Conservation (phyloP, 192 early-diverging fungal genomes). For the Piromyces sp. region DNA sequence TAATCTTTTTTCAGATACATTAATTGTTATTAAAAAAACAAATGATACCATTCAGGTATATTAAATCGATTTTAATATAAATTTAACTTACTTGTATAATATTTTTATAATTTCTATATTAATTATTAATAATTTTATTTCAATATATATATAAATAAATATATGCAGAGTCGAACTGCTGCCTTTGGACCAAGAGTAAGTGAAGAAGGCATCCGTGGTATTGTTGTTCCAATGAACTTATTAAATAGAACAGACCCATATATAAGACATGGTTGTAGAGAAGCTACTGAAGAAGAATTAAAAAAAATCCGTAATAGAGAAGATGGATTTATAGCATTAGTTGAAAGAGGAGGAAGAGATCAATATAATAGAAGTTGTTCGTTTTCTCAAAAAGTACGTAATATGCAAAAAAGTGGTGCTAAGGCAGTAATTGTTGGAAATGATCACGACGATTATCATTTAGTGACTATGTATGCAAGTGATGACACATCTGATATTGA, state of each 20-base stretch:
- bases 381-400: conserved; percentile 77
- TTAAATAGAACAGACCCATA: conserved; percentile 24
- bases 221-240: conserved; percentile 36
- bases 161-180: conserved; percentile 41
- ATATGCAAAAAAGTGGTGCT: conserved; percentile 74
- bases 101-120: background rate
- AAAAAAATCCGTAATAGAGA: background rate
- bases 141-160: background rate
- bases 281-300: too few relatives aligned
- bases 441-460: conserved; percentile 58
- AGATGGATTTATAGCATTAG: conserved; percentile 56
- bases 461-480: conserved; percentile 10
- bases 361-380: too few relatives aligned
- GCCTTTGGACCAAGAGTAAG: conserved; percentile 69
- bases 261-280: conserved; percentile 27
- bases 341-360: conserved; percentile 57
- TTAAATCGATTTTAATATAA: background rate
- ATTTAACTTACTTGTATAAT: background rate
- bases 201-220: conserved; percentile 50
- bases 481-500: conserved; percentile 69
- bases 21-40: background rate
- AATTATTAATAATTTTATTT: background rate
- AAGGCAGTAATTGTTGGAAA: conserved; percentile 79
- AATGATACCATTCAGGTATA: background rate
- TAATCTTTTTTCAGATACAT: background rate